Conservation (phyloP, 164 flowering plant genomes). For the Nelumbo lutea region DNA sequence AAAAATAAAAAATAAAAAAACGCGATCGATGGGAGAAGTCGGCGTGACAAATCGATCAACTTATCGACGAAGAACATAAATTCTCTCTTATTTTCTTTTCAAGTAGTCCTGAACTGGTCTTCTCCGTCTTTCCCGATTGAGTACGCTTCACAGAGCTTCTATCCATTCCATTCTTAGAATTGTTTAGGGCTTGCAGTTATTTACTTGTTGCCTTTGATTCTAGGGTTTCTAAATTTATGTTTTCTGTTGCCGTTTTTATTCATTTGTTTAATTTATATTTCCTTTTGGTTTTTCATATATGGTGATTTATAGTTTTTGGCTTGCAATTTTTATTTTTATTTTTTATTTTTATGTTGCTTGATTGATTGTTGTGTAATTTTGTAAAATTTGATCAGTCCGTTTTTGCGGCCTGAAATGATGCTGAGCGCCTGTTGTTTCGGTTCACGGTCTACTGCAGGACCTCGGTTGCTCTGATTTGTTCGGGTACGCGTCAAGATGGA, state of each 20-base stretch:
- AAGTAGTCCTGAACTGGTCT: background rate
- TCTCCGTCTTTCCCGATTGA: background rate
- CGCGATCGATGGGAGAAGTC: constrained; percentile 2
- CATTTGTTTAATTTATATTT: background rate
- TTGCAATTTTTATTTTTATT: background rate
- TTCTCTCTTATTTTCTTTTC: too few relatives aligned
- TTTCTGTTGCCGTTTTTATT: background rate
- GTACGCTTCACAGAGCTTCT: too few relatives aligned
- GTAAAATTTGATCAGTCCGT: background rate
- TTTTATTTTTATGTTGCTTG: background rate
- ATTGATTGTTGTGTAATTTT: background rate
- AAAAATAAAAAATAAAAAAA: too few relatives aligned
- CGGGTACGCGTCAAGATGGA: constrained; percentile 27
- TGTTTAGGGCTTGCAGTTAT: constrained; percentile 1
- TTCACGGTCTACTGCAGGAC: background rate
- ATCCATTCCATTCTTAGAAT: too few relatives aligned
- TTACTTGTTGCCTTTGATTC: background rate
- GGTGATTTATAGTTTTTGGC: too few relatives aligned
- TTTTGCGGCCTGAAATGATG: background rate
- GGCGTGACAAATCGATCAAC: constrained; percentile 9
- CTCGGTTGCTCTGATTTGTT: background rate
- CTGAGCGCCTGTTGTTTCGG: background rate
- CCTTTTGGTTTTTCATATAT: too few relatives aligned
- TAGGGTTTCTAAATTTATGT: background rate
- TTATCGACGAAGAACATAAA: background rate